Base-by-base conservation (phyloP, 371 early-diverging fungal species). In the Lichtheimia corymbifera region DNA sequence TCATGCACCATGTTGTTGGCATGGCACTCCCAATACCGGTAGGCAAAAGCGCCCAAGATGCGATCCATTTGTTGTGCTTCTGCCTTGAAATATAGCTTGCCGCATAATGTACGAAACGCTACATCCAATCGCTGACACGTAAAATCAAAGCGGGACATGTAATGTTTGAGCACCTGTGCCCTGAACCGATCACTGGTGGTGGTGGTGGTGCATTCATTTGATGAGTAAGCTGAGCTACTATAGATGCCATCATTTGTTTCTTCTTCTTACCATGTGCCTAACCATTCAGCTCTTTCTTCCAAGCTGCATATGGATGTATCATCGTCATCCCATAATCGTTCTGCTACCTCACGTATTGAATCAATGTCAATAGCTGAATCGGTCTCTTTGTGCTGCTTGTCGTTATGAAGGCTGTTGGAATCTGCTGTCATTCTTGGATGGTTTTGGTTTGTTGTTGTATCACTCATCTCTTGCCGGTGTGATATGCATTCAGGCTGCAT, bases 41-140 rank as follows among this genome's bases (percentile, higher is more conserved):
- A 72, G 22, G 95, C 84, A 74, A 96, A 90, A 24, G 76, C 88
- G 53, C 85, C 84, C 42, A 97, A 67, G 42, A 97, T 89, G 18
- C 97, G 87, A 71, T 94, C 96, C 17, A 95, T 88, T 56, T 89
- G 86, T 72, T 97, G 97, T 6, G 96, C 87, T 72, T 97, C 97
- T 17, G 93, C 97, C 51, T 88, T 90, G 61, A 97, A 75, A 20
- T 87, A 85, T 1, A 96, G 72, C 20, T 91, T 89, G 22, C 77
- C 74, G 62, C 94, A 93, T 43, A 96, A 68, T 17, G 65, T 80
- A 51, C 79, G 77, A 61, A 57, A 61, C 5, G 67, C 53, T 5
- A n/a, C 47, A 45, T 67, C 67, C 14, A 67, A 14, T 27, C 62
- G 35, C 17, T 62, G 28, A 20, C 40, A 12, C 4, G 55, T 7